These are phyloP conservation scores for Brachypodium distachyon DNA, from an alignment of 202 grass and related monocot genomes.

Conservation along the genomic window DNA sequence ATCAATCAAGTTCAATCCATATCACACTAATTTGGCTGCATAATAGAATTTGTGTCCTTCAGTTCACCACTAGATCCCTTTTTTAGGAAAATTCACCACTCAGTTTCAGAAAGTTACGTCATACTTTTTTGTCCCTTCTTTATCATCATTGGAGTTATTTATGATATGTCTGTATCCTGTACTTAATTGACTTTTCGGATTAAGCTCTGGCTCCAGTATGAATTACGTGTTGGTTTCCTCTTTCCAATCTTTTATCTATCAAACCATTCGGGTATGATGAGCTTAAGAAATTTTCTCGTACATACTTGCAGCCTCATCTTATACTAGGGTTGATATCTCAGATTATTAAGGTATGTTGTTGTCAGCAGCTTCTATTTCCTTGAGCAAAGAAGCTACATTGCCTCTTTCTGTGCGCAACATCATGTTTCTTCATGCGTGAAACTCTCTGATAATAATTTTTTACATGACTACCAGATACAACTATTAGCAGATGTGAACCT, in stretches of 20 bases:
- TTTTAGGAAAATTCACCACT: no score
- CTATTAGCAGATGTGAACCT: conserved; percentile 87
- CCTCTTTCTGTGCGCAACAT: not conserved
- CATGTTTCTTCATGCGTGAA: conserved; percentile 4
- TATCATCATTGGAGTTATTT: not conserved
- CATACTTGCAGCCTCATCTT: conserved; percentile 75
- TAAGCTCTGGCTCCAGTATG: not conserved
- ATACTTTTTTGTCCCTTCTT: not conserved
- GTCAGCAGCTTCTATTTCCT: conserved; percentile 4
- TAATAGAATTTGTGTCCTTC: not conserved
- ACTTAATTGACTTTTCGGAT: not conserved
- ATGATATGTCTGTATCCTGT: not conserved
- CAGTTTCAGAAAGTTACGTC: not conserved
- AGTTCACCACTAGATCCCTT: not conserved
- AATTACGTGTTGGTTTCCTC: not conserved
- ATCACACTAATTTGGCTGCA: not conserved
- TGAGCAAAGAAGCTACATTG: not conserved
- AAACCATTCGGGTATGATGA: not conserved
- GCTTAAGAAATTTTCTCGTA: conserved; percentile 13
- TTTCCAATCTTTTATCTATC: conserved; percentile 1
- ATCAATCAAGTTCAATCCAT: not conserved
- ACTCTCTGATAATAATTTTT: not conserved
- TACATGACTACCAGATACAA: conserved; percentile 64
- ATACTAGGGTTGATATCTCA: conserved; percentile 93
- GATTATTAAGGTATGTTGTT: conserved; percentile 68